Conservation (phyloP, 176 grass and related monocot species). For the Microstegium vimineum region DNA sequence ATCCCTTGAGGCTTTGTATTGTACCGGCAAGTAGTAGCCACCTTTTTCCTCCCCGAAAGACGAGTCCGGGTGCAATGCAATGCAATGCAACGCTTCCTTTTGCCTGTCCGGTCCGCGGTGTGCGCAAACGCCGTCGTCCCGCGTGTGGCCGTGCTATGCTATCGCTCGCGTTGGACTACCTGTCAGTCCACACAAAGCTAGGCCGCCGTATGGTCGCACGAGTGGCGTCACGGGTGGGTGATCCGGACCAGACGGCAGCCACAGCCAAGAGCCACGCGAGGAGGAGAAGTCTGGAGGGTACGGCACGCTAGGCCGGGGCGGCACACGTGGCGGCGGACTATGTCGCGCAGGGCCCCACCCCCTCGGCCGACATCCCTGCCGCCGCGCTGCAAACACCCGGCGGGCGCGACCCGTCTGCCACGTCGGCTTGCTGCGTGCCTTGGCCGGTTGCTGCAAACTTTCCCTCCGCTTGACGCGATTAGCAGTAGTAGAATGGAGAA, state of each 20-base stretch:
- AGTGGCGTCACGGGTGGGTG: neutral
- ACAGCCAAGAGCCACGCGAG: no score
- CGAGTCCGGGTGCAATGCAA: neutral
- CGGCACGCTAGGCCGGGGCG: neutral
- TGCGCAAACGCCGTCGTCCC: neutral
- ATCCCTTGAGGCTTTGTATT: neutral
- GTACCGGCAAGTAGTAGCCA: neutral
- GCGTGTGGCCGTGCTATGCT: neutral
- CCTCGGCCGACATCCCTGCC: constrained; percentile 42
- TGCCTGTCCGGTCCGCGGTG: no score
- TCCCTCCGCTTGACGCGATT: no score
- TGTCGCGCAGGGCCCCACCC: constrained; percentile 4
- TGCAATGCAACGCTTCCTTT: no score
- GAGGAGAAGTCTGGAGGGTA: neutral
- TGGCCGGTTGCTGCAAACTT: no score
- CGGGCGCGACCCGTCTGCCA: neutral
- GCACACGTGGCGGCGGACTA: neutral
- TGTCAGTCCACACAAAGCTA: no score
- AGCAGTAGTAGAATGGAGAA: no score
- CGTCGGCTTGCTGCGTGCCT: neutral
- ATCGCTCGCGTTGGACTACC: no score
- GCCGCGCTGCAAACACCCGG: constrained; percentile 16
- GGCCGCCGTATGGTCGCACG: no score
- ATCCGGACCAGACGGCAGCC: neutral
- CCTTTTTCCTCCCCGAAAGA: neutral